Conservation (phyloP, 208 protist species). For the Tritrichomonas foetus region DNA sequence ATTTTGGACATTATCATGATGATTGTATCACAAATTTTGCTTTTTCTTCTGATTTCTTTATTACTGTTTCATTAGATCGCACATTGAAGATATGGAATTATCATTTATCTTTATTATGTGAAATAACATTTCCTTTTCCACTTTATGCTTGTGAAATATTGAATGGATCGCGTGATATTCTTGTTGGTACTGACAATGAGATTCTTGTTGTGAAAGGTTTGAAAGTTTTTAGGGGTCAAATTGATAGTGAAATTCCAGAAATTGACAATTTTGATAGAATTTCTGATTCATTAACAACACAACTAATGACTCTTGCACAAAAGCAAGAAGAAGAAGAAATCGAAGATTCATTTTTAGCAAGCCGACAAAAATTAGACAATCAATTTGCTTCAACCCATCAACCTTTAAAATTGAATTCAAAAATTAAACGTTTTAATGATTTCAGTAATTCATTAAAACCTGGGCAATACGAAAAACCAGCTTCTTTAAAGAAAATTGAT, state of each 20-base stretch:
- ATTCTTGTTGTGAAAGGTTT: background rate
- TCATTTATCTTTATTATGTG: background rate
- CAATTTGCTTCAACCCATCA: no score
- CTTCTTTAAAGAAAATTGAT: no score
- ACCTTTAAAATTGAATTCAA: no score
- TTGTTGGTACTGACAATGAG: background rate
- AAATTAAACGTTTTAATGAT: no score
- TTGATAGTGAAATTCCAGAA: background rate
- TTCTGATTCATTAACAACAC: background rate
- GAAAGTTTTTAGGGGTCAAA: background rate
- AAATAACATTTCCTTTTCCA: background rate
- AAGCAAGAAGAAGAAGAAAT: no score
- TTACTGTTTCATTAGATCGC: background rate
- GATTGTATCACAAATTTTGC: background rate
- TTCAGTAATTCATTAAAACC: no score
- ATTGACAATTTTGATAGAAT: background rate
- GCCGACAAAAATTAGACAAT: no score
- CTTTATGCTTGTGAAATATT: background rate
- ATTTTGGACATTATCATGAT: background rate
- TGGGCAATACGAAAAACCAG: no score
- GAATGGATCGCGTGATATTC: background rate
- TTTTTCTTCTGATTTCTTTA: background rate
- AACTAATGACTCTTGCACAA: background rate
- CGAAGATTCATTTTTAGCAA: no score
- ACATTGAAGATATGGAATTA: conserved; percentile 16